phyloP scores from a whole-genome alignment of 106 monocot genomes.

The Acorus calamus region DNA sequence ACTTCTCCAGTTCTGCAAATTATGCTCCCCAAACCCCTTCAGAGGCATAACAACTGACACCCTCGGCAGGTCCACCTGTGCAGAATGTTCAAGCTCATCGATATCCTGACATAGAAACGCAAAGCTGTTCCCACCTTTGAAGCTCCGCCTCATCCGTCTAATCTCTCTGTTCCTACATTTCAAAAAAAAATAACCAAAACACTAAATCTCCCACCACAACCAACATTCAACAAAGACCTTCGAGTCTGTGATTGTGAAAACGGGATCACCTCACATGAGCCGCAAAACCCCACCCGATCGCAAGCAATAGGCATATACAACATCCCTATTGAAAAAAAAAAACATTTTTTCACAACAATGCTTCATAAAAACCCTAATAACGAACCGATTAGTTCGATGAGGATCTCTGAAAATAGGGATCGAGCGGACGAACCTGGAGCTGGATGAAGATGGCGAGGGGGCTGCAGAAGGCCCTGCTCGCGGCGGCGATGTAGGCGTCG shows the following conservation, averaged over 20 bases:
- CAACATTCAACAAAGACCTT: too few relatives aligned
- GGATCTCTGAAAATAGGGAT: background rate
- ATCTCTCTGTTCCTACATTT: slow-evolving; percentile 44
- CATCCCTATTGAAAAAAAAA: slow-evolving; percentile 52
- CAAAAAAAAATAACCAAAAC: background rate
- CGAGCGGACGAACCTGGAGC: slow-evolving; percentile 61
- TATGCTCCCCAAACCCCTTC: slow-evolving; percentile 97
- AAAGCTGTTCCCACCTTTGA: slow-evolving; percentile 61
- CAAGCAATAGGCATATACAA: slow-evolving; percentile 74
- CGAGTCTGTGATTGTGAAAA: background rate
- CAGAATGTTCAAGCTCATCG: slow-evolving; percentile 87
- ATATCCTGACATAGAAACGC: slow-evolving; percentile 86
- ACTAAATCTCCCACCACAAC: background rate
- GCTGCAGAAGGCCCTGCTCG: slow-evolving; percentile 53
- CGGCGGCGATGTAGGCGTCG: slow-evolving; percentile 52
- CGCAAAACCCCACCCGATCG: slow-evolving; percentile 83
- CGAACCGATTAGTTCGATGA: background rate
- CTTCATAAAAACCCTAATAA: background rate
- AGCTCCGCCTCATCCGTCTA: slow-evolving; percentile 39
- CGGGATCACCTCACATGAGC: slow-evolving; percentile 65
- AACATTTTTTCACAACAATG: background rate
- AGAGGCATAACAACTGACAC: slow-evolving; percentile 94
- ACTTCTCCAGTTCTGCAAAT: slow-evolving; percentile 96
- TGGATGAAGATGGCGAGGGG: slow-evolving; percentile 80
- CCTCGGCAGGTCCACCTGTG: slow-evolving; percentile 75